These are phyloP conservation scores for Solanum dulcamara DNA, from an alignment of 257 asterid species.

Conservation along the genomic window DNA sequence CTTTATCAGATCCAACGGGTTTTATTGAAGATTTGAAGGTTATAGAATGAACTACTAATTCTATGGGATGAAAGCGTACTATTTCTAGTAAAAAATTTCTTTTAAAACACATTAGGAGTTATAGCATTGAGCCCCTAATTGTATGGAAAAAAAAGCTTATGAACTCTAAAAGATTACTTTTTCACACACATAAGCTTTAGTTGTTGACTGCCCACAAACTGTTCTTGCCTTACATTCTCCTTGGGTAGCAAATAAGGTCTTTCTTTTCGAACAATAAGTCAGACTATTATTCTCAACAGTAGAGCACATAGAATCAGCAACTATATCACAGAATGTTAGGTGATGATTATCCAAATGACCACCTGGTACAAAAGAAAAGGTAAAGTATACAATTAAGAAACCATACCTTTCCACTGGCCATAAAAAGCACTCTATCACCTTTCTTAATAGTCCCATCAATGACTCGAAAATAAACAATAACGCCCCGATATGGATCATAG, in stretches of 20 bases:
- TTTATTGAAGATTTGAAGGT: neutral
- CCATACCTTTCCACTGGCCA: conserved; percentile 94
- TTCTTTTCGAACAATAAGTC: neutral
- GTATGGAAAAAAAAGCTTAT: neutral
- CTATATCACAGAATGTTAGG: neutral
- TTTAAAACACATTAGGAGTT: neutral
- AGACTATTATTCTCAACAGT: neutral
- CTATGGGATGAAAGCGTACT: neutral
- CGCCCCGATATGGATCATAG: conserved; percentile 93
- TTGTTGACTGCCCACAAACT: neutral
- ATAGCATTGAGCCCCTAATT: neutral
- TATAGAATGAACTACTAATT: neutral
- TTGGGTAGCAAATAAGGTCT: neutral
- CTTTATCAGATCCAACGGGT: neutral
- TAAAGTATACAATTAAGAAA: neutral
- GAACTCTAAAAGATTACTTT: neutral
- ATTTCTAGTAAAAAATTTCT: neutral
- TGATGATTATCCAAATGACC: neutral
- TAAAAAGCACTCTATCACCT: conserved; percentile 82
- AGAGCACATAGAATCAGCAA: neutral
- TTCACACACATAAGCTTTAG: neutral
- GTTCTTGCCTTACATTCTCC: neutral
- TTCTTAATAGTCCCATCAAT: conserved; percentile 79
- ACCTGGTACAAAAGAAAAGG: neutral
- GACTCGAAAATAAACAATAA: conserved; percentile 87